Percentiles rank a stretch among this genome's conserved stretches.
Conservation (phyloP, 2,329 filamentous ascomycete species). For the Fusarium sterilihyphosum region DNA sequence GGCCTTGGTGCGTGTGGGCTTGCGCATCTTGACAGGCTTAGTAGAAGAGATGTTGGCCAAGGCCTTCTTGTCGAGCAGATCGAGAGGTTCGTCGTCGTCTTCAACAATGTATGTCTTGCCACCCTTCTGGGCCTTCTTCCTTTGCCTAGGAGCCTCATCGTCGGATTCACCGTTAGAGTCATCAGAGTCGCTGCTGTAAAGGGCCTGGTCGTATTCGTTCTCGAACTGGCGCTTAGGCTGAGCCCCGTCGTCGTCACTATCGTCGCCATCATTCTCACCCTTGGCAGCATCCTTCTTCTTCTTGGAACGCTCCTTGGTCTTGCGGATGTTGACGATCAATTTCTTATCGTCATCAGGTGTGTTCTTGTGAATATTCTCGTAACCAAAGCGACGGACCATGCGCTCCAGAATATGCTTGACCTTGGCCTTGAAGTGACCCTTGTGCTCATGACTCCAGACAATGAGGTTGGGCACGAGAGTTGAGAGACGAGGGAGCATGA, state of each 20-base stretch:
- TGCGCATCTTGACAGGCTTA: slow-evolving; percentile 75
- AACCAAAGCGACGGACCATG: slow-evolving; percentile 90
- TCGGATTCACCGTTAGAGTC: slow-evolving; percentile 62
- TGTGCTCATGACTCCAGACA: slow-evolving; percentile 98
- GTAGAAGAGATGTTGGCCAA: slow-evolving; percentile 94
- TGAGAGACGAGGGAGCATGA: slow-evolving; percentile 80
- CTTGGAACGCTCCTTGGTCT: slow-evolving; percentile 91
- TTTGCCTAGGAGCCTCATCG: slow-evolving; percentile 65
- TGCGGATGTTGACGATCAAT: slow-evolving; percentile 92
- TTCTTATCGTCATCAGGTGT: slow-evolving; percentile 90
- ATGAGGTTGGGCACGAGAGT: slow-evolving; percentile 89
- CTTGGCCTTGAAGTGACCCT: slow-evolving; percentile 95
- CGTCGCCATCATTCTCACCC: slow-evolving; percentile 66
- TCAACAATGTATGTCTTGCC: slow-evolving; percentile 89
- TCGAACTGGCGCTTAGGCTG: slow-evolving; percentile 72
- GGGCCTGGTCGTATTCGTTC: slow-evolving; percentile 94
- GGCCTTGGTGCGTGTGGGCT: slow-evolving; percentile 67
- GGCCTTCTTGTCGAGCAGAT: slow-evolving; percentile 88
- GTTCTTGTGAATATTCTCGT: slow-evolving; percentile 79
- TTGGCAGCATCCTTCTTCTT: slow-evolving; percentile 80
- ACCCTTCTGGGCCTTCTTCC: slow-evolving; percentile 66
- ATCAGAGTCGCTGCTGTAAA: slow-evolving; percentile 82
- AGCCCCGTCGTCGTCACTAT: slow-evolving; percentile 64
- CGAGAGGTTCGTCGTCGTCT: slow-evolving; percentile 92
- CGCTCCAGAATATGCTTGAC: slow-evolving; percentile 98